Evolutionary conservation across 129 eudicot genomes (phyloP).

Genomic region (sunflower (Helianthus annuus)): DNA sequence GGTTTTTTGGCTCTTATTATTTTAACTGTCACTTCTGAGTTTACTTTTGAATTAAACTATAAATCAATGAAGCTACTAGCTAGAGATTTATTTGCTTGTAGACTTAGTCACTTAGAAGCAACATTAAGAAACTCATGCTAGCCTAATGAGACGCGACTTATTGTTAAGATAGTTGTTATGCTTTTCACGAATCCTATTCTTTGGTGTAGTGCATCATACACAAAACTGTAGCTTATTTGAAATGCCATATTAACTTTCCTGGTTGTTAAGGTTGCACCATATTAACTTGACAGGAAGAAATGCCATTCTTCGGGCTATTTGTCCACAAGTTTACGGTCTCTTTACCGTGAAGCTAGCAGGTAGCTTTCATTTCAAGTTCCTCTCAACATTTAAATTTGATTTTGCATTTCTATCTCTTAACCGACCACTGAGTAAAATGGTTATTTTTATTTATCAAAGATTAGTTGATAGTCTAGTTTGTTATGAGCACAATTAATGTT

Average conservation of each 20-base stretch:
- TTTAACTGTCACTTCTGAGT: not conserved
- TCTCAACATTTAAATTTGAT: not conserved
- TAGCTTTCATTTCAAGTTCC: slow-evolving; percentile 25
- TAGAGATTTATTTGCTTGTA: not conserved
- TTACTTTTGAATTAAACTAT: not conserved
- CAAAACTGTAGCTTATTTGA: no score
- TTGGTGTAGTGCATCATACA: no score
- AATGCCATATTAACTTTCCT: not conserved
- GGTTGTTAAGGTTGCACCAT: slow-evolving; percentile 4
- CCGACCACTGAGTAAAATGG: not conserved
- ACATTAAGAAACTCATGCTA: not conserved
- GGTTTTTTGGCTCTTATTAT: not conserved
- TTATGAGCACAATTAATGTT: slow-evolving; percentile 21
- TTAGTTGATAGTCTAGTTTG: not conserved
- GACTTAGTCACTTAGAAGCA: not conserved
- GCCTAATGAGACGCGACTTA: not conserved
- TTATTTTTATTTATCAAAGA: slow-evolving; percentile 5
- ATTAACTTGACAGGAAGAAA: slow-evolving; percentile 63
- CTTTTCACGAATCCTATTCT: no score
- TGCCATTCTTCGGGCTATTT: slow-evolving; percentile 85
- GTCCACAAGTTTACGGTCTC: slow-evolving; percentile 95
- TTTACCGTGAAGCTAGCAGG: slow-evolving; percentile 98
- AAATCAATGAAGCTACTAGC: not conserved
- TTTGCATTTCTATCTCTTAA: slow-evolving; percentile 13
- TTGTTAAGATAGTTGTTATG: not conserved